Base-by-base conservation (phyloP, 768 basidiomycete genomes). In the Kwoniella shandongensis region DNA sequence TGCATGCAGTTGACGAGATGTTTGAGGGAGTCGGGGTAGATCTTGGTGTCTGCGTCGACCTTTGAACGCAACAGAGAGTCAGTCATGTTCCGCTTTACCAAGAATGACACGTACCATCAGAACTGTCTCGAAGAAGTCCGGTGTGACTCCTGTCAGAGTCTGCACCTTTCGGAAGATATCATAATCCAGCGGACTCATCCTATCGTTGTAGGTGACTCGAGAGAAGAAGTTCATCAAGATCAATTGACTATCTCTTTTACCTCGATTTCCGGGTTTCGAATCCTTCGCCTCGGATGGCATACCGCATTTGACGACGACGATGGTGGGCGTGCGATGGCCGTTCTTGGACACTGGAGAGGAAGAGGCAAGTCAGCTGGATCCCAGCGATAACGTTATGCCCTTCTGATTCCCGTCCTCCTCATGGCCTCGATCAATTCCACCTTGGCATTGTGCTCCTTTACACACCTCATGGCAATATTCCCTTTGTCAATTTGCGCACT, bases 151-250 rank as follows among this genome's bases (percentile, higher is more conserved):
- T 89, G 96, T 97, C 30, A 99, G 82, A 27, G 87, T 82, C 67
- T 98, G 92, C 2, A 91, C 85, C 80, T 98, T 98, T 50, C 96
- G 85, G 82, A 99, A 99, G 32, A 99, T 81, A 78, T 99, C 96
- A 73, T 91, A 99, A 75, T 99, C 96, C 67, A 99, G 83, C 6
- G 96, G 96, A 25, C 84, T 84, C 93, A 99, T 98, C 57, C 94
- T 88, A 75, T 99, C 96, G 76, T 99, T 98, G 79, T 98, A 99
- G 17, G 96, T 99, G 68, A 99, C 96, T 44, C 90, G 86, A 46
- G 91, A 94, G 80, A 98, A 98, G 77, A 99, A 99, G 79, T 97
- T 96, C 96, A 99, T 99, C 69, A 99, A 83, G 72, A 99, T 89
- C 64, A 99, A 86, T 75, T 99, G 96, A 77, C 90, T 91, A 79